Conservation (phyloP, 768 basidiomycete genomes). For the Boletus reticulatus region DNA sequence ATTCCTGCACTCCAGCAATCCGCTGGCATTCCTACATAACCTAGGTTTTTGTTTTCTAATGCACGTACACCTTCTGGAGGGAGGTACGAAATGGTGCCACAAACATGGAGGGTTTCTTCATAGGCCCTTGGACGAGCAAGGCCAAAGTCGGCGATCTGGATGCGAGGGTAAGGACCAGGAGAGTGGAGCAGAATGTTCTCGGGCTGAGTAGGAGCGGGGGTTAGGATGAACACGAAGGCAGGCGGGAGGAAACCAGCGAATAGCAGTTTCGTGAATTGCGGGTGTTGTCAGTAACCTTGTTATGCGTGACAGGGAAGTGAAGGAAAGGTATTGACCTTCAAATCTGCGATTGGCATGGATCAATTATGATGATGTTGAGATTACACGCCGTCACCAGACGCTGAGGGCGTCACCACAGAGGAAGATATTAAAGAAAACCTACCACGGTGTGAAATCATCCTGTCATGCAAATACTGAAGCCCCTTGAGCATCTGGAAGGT, state of each 20-base stretch:
- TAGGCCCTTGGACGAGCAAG: constrained; percentile 75
- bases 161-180: constrained; percentile 83
- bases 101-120: constrained; percentile 82
- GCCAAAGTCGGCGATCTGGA: constrained; percentile 85
- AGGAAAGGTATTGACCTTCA: constrained; percentile 47
- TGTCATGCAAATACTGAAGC: constrained; percentile 66
- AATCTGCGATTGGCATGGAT: constrained; percentile 40
- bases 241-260: background rate
- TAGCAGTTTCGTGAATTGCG: background rate
- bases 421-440: constrained; percentile 12
- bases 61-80: constrained; percentile 85
- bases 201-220: constrained; percentile 44
- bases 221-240: background rate
- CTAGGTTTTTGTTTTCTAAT: constrained; percentile 67
- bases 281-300: background rate
- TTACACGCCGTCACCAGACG: background rate
- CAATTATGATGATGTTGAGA: background rate
- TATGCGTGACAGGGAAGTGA: background rate
- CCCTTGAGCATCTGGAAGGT: constrained; percentile 78
- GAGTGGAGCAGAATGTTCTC: constrained; percentile 79
- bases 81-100: constrained; percentile 84
- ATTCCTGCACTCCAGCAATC: constrained; percentile 90
- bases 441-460: constrained; percentile 80
- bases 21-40: constrained; percentile 80
- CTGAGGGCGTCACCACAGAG: background rate